These are phyloP conservation scores for Ustilago xerochloae DNA, from an alignment of 1,284 basidiomycete genomes.

Conservation along the genomic window DNA sequence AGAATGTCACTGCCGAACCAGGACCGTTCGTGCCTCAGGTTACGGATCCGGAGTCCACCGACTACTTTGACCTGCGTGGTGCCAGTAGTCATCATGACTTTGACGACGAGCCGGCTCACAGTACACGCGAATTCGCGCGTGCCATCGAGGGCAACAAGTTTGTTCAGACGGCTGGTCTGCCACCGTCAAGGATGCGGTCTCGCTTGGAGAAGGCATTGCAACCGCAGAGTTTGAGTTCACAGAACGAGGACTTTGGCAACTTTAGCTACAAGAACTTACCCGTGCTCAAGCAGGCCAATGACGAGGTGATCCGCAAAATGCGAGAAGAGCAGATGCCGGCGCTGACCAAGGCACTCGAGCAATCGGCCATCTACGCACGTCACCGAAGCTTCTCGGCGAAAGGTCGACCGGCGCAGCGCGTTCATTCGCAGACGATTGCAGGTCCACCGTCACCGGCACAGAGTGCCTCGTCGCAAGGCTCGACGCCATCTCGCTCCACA, in stretches of 20 bases:
- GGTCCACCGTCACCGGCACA: conserved; percentile 80
- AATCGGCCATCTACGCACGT: conserved; percentile 51
- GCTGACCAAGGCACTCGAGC: conserved; percentile 54
- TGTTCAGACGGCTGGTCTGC: conserved; percentile 67
- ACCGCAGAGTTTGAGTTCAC: conserved; percentile 18
- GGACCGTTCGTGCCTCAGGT: conserved; percentile 96
- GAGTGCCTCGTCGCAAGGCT: conserved; percentile 90
- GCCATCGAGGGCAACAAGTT: conserved; percentile 55
- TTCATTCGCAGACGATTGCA: conserved; percentile 34
- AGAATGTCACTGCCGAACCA: conserved; percentile 84
- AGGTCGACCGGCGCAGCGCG: conserved; percentile 50
- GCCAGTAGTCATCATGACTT: conserved; percentile 87
- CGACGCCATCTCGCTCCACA: conserved; percentile 82
- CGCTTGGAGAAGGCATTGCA: conserved; percentile 36
- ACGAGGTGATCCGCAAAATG: conserved; percentile 95
- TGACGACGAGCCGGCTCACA: conserved; percentile 76
- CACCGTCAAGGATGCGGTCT: conserved; percentile 55
- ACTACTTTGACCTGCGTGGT: conserved; percentile 97
- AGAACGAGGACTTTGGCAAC: conserved; percentile 88
- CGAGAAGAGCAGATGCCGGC: conserved; percentile 68
- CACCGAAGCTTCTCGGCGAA: conserved; percentile 59
- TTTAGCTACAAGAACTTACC: conserved; percentile 99
- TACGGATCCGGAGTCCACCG: conserved; percentile 94
- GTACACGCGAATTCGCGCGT: conserved; percentile 49
- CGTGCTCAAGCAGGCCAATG: conserved; percentile 96